Conservation (phyloP, 441 rosid species). For the Euphorbia schlechtendalii region DNA sequence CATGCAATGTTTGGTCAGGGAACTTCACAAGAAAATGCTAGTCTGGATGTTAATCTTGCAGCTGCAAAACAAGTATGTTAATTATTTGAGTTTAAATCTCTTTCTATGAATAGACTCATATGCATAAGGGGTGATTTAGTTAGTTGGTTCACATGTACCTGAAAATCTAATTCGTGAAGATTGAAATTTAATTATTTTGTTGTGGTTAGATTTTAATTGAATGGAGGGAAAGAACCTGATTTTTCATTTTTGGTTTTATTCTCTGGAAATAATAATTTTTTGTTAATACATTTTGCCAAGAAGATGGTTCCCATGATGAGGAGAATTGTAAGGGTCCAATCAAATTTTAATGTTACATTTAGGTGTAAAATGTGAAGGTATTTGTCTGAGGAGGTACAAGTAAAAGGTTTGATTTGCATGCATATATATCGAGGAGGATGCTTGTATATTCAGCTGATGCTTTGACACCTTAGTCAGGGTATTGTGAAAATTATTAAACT, state of each 20-base stretch:
- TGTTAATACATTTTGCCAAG: neutral
- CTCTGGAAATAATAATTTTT: neutral
- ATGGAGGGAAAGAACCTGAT: neutral
- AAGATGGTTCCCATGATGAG: neutral
- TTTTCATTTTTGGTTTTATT: neutral
- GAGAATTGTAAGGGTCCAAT: neutral
- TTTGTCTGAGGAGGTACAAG: neutral
- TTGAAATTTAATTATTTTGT: neutral
- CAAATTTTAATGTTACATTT: neutral
- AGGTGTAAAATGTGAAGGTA: neutral
- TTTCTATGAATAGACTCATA: slow-evolving; percentile 10
- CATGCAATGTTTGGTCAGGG: slow-evolving; percentile 91
- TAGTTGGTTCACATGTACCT: neutral
- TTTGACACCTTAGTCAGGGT: slow-evolving; percentile 1
- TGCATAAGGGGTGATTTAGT: neutral
- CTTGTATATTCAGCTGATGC: neutral
- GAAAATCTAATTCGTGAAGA: neutral
- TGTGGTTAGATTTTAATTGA: neutral
- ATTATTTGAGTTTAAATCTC: slow-evolving; percentile 6
- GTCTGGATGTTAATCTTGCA: slow-evolving; percentile 82
- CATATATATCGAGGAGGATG: neutral
- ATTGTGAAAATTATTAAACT: neutral
- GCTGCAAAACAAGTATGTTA: slow-evolving; percentile 83
- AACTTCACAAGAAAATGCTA: slow-evolving; percentile 86
- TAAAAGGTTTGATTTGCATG: neutral